Base-by-base conservation (phyloP, 495 filamentous ascomycete genomes). In the Annulohypoxylon maeteangense region DNA sequence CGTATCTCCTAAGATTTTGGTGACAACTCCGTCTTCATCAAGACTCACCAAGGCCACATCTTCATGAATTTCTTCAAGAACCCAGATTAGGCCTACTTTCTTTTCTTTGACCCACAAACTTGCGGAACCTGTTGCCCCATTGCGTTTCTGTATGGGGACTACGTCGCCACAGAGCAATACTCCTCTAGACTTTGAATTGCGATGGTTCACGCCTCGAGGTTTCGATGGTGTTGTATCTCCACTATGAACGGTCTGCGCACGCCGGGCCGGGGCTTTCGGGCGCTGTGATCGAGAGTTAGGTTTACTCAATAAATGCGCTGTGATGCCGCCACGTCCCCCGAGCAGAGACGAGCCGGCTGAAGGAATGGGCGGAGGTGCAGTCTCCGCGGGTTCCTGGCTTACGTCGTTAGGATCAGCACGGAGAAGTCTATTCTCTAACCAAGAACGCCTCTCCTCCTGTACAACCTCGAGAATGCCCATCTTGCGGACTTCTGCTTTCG, bases 71-170 rank as follows among this genome's bases (percentile, higher is more conserved):
- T 99, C 95, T 80, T 99, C 95, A 4, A 99, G 77, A 14, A 99
- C 95, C 95, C 95, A 99, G 58, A 99, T 98, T 53, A 99, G 78
- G 6, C 94, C 93, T 48, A 93, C 92, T 45, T 88, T 87, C 77
- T 99, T 99, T 79, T 99, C 95, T 82, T 98, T 98, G 0, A 98
- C 95, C 95, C 95, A 99, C 31, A 99, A 82, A 77, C 93, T 98
- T 36, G 95, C 95, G 36, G 94, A 92, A 1, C 96, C 95, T 0
- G 90, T 93, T 16, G 90, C 86, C 7, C 96, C 96, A 76, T 99
- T 96, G 58, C 94, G 89, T 78, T 98, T 99, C 80, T 91, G 89
- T 66, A 99, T 98, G 0, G 95, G 95, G 3, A 99, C 95, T 16
- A 99, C 96, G 78, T 99, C 95, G 40, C 95, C 95, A 76, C 95